Percentiles rank a stretch among this genome's conserved stretches.
Evolutionary conservation across 2,329 filamentous ascomycete genomes (phyloP).

Genomic region (Trichoderma simmonsii): DNA sequence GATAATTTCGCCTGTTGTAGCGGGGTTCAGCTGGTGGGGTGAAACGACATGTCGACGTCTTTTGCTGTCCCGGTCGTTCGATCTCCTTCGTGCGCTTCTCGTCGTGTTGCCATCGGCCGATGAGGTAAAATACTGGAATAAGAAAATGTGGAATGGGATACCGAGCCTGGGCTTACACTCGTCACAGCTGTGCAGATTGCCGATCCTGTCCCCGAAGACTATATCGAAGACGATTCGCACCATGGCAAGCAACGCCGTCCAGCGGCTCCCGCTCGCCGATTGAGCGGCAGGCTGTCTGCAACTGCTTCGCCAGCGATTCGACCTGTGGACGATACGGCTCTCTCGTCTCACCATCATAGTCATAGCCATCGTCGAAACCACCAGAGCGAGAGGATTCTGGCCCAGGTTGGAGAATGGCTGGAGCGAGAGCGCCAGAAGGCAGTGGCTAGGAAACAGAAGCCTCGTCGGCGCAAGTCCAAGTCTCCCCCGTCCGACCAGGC

Average conservation of each 20-base stretch:
- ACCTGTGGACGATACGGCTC: slow-evolving; percentile 29
- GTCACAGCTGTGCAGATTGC: slow-evolving; percentile 54
- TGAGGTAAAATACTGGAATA: background rate
- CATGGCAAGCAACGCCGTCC: slow-evolving; percentile 31
- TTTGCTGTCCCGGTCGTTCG: background rate
- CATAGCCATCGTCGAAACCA: slow-evolving; percentile 37
- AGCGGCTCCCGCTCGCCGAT: slow-evolving; percentile 32
- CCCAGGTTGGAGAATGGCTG: slow-evolving; percentile 80
- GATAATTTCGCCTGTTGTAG: slow-evolving; percentile 1
- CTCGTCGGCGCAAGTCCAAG: slow-evolving; percentile 43
- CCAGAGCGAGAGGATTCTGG: slow-evolving; percentile 57
- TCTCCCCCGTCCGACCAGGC: slow-evolving; percentile 33
- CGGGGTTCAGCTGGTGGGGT: slow-evolving; percentile 4
- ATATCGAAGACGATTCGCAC: slow-evolving; percentile 33
- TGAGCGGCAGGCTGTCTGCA: slow-evolving; percentile 41
- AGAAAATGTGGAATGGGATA: background rate
- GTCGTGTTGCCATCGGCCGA: background rate
- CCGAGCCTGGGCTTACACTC: slow-evolving; percentile 17
- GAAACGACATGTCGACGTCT: background rate
- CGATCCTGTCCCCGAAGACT: slow-evolving; percentile 42
- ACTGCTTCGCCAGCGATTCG: slow-evolving; percentile 32
- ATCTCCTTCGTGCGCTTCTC: background rate
- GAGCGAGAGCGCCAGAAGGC: slow-evolving; percentile 69
- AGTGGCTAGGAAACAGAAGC: slow-evolving; percentile 45
- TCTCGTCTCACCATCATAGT: slow-evolving; percentile 24